These are phyloP conservation scores for Crithidia brevicula DNA, from an alignment of 208 protist genomes.

Conservation along the genomic window DNA sequence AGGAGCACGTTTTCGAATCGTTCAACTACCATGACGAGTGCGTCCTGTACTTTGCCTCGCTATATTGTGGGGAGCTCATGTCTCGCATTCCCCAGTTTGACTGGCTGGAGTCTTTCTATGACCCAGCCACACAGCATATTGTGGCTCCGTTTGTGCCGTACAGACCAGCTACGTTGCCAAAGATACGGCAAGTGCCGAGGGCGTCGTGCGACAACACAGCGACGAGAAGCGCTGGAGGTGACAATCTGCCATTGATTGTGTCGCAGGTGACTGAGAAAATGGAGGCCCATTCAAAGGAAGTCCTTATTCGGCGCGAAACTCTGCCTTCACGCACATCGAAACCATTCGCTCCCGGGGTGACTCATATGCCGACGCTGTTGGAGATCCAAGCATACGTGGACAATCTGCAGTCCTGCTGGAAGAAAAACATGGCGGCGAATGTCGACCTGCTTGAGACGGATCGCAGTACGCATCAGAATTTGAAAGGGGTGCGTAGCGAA, in stretches of 20 bases:
- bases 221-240: neutral
- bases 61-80: constrained; percentile 81
- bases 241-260: neutral
- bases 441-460: constrained; percentile 65
- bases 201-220: neutral
- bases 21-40: constrained; percentile 73
- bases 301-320: constrained; percentile 62
- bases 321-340: constrained; percentile 40
- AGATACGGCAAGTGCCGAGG: constrained; percentile 8
- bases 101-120: constrained; percentile 79
- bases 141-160: constrained; percentile 70
- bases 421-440: constrained; percentile 60
- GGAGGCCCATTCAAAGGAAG: constrained; percentile 15
- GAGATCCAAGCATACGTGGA: constrained; percentile 82
- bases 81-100: constrained; percentile 73
- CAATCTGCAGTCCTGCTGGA: constrained; percentile 88
- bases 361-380: constrained; percentile 60
- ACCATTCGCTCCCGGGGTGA: constrained; percentile 46
- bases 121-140: constrained; percentile 87
- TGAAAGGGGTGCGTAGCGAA: constrained; percentile 57
- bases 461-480: constrained; percentile 52
- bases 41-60: constrained; percentile 56
- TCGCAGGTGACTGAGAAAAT: constrained; percentile 24
- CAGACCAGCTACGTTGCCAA: constrained; percentile 28
- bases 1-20: constrained; percentile 42